A percentile compares a stretch with the other conserved stretches of the same genome.
These are phyloP conservation scores for Luffa acutangula DNA, from an alignment of 306 rosid species.

Conservation along the genomic window DNA sequence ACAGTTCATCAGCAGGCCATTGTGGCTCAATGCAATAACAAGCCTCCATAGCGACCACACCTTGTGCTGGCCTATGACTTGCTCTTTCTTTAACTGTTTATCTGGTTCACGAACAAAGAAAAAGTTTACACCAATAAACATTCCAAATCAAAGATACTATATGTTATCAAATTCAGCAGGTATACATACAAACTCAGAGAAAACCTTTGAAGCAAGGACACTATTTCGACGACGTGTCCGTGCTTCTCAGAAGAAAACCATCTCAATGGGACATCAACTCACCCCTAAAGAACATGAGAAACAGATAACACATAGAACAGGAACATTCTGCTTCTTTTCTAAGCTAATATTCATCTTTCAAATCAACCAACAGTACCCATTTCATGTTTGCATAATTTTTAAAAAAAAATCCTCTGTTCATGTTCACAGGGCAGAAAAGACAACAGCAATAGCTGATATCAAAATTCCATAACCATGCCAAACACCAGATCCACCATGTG, in stretches of 20 bases:
- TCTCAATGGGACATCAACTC: not conserved
- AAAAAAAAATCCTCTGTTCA: not conserved
- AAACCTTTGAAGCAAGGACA: not conserved
- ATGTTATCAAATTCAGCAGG: not conserved
- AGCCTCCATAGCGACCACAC: conserved; percentile 10
- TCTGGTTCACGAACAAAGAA: not conserved
- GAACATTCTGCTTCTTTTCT: not conserved
- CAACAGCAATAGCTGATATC: not conserved
- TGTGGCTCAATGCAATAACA: conserved; percentile 18
- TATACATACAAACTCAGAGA: not conserved
- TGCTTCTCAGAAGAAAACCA: not conserved
- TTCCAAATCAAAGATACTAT: not conserved
- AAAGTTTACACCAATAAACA: not conserved
- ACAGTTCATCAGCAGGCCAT: conserved; percentile 12
- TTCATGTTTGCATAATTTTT: not conserved
- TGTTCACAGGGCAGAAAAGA: too few species aligned
- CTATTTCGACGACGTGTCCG: not conserved
- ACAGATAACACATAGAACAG: not conserved
- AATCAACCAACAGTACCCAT: not conserved
- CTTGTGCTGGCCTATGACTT: not conserved
- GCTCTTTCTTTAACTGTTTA: not conserved
- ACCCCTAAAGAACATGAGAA: conserved; percentile 2
- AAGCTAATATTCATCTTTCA: not conserved
- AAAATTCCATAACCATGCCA: not conserved
- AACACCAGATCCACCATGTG: conserved; percentile 9